phyloP scores from a whole-genome alignment of 768 basidiomycete species.

The Sporobolomyces roseus region DNA sequence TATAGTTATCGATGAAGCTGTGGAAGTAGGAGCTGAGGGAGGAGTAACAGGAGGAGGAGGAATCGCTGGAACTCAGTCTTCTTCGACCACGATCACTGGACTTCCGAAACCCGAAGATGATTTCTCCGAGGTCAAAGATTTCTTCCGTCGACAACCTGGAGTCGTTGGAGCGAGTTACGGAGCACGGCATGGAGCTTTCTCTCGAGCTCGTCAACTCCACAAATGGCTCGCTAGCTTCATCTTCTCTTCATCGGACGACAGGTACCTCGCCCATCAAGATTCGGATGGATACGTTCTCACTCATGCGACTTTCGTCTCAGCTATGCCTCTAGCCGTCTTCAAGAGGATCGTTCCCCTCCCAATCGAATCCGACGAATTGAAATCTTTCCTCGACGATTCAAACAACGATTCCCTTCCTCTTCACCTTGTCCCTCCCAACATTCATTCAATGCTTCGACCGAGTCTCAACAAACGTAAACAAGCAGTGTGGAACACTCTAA shows the following conservation, averaged over 20 bases:
- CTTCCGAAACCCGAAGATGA: slow-evolving; percentile 6
- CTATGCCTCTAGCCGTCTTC: slow-evolving; percentile 64
- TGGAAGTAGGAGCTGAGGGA: no score
- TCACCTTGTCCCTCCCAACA: slow-evolving; percentile 7
- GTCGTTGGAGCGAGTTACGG: slow-evolving; percentile 72
- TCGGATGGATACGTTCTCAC: slow-evolving; percentile 54
- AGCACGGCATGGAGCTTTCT: slow-evolving; percentile 63
- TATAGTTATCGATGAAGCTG: slow-evolving; percentile 10
- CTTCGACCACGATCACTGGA: background rate
- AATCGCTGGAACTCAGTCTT: background rate
- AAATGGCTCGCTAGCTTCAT: slow-evolving; percentile 57
- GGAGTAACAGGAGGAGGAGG: background rate
- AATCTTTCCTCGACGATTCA: slow-evolving; percentile 56
- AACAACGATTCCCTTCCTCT: slow-evolving; percentile 45
- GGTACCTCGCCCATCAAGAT: slow-evolving; percentile 55
- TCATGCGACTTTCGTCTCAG: slow-evolving; percentile 60
- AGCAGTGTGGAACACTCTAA: slow-evolving; percentile 58
- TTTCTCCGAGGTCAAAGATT: slow-evolving; percentile 49
- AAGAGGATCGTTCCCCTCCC: slow-evolving; percentile 62
- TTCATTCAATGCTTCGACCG: slow-evolving; percentile 21
- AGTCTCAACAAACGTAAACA: slow-evolving; percentile 31
- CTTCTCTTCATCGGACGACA: slow-evolving; percentile 50
- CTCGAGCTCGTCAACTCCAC: slow-evolving; percentile 65
- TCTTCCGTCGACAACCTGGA: slow-evolving; percentile 65
- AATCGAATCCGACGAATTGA: slow-evolving; percentile 60